A percentile compares a stretch with the other conserved stretches of the same genome.
Evolutionary conservation across 176 grass and related monocot species (phyloP).

Genomic region (Microstegium vimineum): DNA sequence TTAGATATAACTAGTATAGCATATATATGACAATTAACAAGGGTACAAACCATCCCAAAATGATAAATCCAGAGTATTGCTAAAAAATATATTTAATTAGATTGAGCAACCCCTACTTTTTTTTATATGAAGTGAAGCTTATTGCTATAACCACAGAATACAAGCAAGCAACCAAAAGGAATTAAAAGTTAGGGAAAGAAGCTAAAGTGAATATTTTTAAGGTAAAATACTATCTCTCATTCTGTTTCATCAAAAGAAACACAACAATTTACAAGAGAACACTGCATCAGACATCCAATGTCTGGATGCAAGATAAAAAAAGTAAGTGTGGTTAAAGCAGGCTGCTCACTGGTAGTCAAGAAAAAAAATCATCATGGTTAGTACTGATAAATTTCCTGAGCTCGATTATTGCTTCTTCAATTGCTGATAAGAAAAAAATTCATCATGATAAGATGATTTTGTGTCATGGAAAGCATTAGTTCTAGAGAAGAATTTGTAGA

Average conservation of each 20-base stretch:
- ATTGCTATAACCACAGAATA: not conserved
- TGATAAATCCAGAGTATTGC: not conserved
- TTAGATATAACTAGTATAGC: not conserved
- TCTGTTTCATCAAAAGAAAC: slow-evolving; percentile 16
- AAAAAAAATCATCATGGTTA: not conserved
- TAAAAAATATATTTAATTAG: not conserved
- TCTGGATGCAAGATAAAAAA: not conserved
- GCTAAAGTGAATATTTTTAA: not conserved
- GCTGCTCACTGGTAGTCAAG: not conserved
- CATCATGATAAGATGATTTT: not conserved
- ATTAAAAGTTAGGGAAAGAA: not conserved
- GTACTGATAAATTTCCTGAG: not conserved
- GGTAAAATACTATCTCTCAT: not conserved
- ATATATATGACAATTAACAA: not conserved
- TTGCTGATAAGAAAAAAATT: too few species aligned
- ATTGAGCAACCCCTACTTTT: not conserved
- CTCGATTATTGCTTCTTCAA: not conserved
- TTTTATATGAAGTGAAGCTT: not conserved
- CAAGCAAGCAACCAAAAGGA: not conserved
- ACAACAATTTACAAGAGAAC: not conserved
- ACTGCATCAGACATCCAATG: not conserved
- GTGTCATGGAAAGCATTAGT: not conserved
- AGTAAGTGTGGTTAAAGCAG: not conserved
- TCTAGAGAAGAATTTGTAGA: not conserved
- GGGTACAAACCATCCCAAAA: not conserved